Evolutionary conservation across 352 stramenopile species (phyloP).

Genomic region (Phytophthora meadii): DNA sequence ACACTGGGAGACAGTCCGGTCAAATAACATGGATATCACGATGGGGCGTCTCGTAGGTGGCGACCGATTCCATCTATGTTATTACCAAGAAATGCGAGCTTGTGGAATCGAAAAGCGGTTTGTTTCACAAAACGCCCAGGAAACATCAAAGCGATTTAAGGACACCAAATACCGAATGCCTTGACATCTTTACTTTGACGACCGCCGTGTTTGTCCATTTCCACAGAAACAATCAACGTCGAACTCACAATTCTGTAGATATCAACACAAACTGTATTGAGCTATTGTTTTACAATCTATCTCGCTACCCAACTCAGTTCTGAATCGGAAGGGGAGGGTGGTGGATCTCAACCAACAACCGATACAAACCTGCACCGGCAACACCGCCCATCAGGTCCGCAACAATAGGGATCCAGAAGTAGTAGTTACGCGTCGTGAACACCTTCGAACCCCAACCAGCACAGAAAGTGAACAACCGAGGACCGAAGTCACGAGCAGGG

Average conservation of each 20-base stretch:
- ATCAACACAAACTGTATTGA: not conserved
- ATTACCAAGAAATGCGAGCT: constrained; percentile 1
- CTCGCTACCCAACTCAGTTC: constrained; percentile 1
- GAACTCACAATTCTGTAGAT: too few species aligned
- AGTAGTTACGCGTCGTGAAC: constrained; percentile 46
- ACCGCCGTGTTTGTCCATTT: not conserved
- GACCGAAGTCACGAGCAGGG: constrained; percentile 58
- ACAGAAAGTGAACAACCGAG: constrained; percentile 40
- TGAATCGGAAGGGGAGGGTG: constrained; percentile 32
- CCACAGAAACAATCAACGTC: not conserved
- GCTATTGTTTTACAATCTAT: not conserved
- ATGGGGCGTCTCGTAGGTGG: not conserved
- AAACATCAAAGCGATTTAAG: too few species aligned
- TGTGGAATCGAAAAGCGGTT: too few species aligned
- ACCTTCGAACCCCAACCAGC: constrained; percentile 52
- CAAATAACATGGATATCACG: not conserved
- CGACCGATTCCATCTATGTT: not conserved
- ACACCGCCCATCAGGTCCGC: constrained; percentile 35
- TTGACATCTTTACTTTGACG: too few species aligned
- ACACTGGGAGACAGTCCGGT: not conserved
- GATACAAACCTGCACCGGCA: constrained; percentile 29
- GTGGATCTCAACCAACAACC: constrained; percentile 43
- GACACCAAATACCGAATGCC: too few species aligned
- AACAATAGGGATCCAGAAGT: constrained; percentile 44
- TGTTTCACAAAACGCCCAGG: too few species aligned